Evolutionary conservation across 305 asterid species (phyloP).

Genomic region (Fraxinus nigra): DNA sequence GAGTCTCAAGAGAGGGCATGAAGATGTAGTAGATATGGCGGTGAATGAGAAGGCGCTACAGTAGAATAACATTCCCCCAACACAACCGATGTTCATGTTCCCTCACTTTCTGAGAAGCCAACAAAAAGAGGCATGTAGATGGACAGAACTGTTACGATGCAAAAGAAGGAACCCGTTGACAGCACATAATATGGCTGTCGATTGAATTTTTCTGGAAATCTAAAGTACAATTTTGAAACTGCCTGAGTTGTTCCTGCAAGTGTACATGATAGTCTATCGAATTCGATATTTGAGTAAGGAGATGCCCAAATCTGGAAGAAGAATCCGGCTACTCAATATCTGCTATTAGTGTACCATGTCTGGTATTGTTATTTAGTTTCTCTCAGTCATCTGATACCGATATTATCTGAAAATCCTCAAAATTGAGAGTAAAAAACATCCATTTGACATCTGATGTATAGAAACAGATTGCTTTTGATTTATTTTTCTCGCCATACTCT

Average conservation of each 20-base stretch:
- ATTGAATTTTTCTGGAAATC: too few species aligned
- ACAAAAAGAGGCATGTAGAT: conserved; percentile 39
- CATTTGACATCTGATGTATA: background rate
- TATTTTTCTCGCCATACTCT: background rate
- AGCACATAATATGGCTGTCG: conserved; percentile 7
- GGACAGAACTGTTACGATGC: conserved; percentile 13
- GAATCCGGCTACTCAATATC: too few species aligned
- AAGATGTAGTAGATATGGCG: conserved; percentile 15
- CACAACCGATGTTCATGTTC: conserved; percentile 13
- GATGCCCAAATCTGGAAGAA: too few species aligned
- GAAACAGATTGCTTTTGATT: background rate
- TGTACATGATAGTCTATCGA: too few species aligned
- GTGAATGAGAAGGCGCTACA: conserved; percentile 7
- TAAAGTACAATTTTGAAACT: too few species aligned
- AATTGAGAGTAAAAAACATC: background rate
- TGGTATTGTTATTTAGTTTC: too few species aligned
- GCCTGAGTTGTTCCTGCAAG: background rate
- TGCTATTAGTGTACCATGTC: too few species aligned
- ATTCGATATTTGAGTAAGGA: too few species aligned
- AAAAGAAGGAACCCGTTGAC: conserved; percentile 18
- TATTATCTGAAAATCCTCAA: background rate
- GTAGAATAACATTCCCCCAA: conserved; percentile 16
- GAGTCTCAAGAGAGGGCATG: conserved; percentile 28
- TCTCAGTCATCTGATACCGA: background rate
- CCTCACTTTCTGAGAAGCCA: conserved; percentile 28